Conservation (phyloP, 768 basidiomycete species). For the Dendrothele bispora region DNA sequence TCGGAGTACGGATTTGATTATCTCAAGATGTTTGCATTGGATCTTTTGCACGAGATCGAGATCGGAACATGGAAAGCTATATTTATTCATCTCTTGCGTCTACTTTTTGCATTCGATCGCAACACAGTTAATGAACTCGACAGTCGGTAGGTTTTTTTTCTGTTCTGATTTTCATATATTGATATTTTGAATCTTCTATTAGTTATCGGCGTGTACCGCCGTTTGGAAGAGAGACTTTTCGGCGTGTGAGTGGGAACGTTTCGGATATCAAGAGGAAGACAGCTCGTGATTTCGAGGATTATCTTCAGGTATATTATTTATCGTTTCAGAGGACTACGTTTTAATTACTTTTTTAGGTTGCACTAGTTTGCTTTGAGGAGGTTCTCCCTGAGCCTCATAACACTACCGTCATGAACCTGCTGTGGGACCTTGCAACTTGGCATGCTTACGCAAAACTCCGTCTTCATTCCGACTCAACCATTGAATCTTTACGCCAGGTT, state of each 20-base stretch:
- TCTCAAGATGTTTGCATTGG: conserved; percentile 23
- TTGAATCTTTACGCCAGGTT: too few relatives aligned
- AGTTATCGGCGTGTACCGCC: conserved; percentile 22
- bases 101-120: conserved; percentile 19
- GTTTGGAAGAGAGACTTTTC: conserved; percentile 29
- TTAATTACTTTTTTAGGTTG: too few relatives aligned
- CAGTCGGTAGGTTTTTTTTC: conserved; percentile 17
- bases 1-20: conserved; percentile 20
- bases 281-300: too few relatives aligned
- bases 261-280: conserved; percentile 30
- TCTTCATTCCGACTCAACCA: too few relatives aligned
- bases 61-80: conserved; percentile 33
- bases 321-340: conserved; percentile 25
- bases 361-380: too few relatives aligned
- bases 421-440: too few relatives aligned
- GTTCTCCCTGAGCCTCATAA: too few relatives aligned
- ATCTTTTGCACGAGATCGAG: conserved; percentile 38
- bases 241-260: conserved; percentile 26
- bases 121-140: conserved; percentile 18
- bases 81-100: conserved; percentile 29
- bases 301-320: too few relatives aligned
- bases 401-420: too few relatives aligned
- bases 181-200: too few relatives aligned
- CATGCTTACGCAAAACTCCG: too few relatives aligned
- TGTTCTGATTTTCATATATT: neutral